Evolutionary conservation across 164 flowering plant genomes (phyloP), one percentile per base, ranked within the genome.

Genomic region (Nymphaea colorata): DNA sequence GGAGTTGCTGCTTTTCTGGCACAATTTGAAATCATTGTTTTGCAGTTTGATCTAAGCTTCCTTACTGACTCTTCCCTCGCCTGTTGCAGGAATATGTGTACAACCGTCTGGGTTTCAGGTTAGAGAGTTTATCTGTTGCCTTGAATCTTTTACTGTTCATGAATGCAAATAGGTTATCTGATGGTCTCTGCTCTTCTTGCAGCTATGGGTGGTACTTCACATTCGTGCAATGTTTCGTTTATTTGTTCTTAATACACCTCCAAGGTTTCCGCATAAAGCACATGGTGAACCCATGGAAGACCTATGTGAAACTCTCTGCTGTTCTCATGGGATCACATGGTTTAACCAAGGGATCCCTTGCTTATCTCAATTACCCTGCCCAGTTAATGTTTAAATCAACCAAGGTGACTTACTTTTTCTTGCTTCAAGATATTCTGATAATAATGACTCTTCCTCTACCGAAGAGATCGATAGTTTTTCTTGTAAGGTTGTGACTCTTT

Each of bases 171-270:
- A 1, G 36, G 36, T 25, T 25, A 16, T 61, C n/a, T 16, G 14
- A 61, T 67, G 65, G 42, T n/a, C 64, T 5, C 14, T 60, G 61
- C 69, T 64, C 15, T 66, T 64, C 2, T 68, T 77, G 8, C 87
- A 92, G 98, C 82, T 92, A 83, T 76, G 98, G 98, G 1, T 92
- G 98, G 98, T 92, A 92, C 75, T 92, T 92, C 81, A 92, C 98
- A 17, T 92, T 92, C 78, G 79, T 92, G 17, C 98, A 92, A 74
- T 90, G 91, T 15, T 87, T 87, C 68, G 98, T 89, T 12, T 92
- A 92, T 73, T 67, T 91, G 73, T 64, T 73, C 5, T 82, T 92
- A 63, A 75, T 92, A 41, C 80, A 81, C 70, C 74, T 83, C n/a
- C 96, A 92, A 74, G 98, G 98, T 7, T 92, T 92, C 82, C 83